Conservation (phyloP, 2,329 filamentous ascomycete genomes). For the Calonectria crousiana region DNA sequence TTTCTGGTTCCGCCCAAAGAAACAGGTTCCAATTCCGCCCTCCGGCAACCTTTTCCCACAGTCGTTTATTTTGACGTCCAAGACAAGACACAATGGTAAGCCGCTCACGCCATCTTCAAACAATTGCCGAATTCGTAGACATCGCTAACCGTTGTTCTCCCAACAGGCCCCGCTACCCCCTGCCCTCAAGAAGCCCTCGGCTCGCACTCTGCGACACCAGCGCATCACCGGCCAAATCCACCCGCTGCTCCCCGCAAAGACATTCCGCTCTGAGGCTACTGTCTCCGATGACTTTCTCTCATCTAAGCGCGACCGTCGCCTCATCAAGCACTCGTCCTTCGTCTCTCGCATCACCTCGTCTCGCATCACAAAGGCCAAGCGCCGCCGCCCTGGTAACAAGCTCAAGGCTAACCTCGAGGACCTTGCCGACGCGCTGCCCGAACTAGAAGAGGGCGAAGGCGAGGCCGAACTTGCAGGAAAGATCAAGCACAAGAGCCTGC, state of each 20-base stretch:
- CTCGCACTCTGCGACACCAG: constrained; percentile 67
- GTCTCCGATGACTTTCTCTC: constrained; percentile 72
- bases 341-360: constrained; percentile 42
- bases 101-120: background rate
- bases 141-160: background rate
- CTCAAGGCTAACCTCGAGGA: constrained; percentile 80
- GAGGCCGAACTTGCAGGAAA: constrained; percentile 66
- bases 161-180: constrained; percentile 48
- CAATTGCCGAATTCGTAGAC: fast-evolving
- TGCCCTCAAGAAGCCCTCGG: constrained; percentile 66
- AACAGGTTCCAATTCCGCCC: background rate
- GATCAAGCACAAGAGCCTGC: constrained; percentile 80
- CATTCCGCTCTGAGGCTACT: constrained; percentile 63
- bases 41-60: background rate
- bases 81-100: constrained; percentile 36
- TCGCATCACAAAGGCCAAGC: constrained; percentile 38
- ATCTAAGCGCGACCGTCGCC: constrained; percentile 85
- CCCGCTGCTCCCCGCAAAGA: constrained; percentile 64
- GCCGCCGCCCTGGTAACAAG: constrained; percentile 77
- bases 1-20: constrained; percentile 23
- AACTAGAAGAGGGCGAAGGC: constrained; percentile 61
- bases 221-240: constrained; percentile 63
- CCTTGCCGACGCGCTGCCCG: constrained; percentile 84
- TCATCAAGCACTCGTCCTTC: constrained; percentile 84
- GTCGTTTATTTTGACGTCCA: background rate